Conservation (phyloP, 2,329 filamentous ascomycete genomes). For the Botrytis byssoidea region DNA sequence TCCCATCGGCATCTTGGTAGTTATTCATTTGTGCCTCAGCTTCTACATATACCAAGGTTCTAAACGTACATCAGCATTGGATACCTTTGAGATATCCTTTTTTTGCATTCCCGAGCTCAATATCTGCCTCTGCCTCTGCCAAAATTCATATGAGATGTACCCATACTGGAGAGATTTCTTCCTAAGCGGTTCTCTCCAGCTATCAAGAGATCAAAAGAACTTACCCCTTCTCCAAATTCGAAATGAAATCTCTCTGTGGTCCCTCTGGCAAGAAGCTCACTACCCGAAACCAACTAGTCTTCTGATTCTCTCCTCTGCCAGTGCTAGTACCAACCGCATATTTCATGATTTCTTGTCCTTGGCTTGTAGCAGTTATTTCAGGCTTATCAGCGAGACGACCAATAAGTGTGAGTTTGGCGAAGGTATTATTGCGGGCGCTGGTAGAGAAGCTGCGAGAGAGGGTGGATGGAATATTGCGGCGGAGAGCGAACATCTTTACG, state of each 20-base stretch:
- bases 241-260: conserved; percentile 66
- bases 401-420: conserved; percentile 82
- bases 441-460: conserved; percentile 73
- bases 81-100: not conserved
- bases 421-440: conserved; percentile 48
- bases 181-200: not conserved
- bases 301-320: conserved; percentile 67
- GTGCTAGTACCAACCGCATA: conserved; percentile 72
- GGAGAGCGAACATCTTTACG: conserved; percentile 34
- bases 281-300: conserved; percentile 84
- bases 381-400: conserved; percentile 80
- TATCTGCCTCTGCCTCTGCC: not conserved
- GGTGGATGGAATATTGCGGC: conserved; percentile 44
- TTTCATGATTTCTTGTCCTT: conserved; percentile 70
- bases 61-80: conserved; percentile 41
- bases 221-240: conserved; percentile 80
- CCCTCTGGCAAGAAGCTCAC: conserved; percentile 69
- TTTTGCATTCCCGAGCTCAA: not conserved
- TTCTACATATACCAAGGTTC: conserved; percentile 78
- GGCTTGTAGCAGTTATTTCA: conserved; percentile 68
- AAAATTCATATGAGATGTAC: not conserved
- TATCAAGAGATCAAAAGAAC: conserved; percentile 41
- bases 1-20: conserved; percentile 70
- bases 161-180: not conserved
- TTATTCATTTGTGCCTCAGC: conserved; percentile 70